Evolutionary conservation across 768 basidiomycete genomes (phyloP).

Genomic region (Hysterangium stoloniferum): DNA sequence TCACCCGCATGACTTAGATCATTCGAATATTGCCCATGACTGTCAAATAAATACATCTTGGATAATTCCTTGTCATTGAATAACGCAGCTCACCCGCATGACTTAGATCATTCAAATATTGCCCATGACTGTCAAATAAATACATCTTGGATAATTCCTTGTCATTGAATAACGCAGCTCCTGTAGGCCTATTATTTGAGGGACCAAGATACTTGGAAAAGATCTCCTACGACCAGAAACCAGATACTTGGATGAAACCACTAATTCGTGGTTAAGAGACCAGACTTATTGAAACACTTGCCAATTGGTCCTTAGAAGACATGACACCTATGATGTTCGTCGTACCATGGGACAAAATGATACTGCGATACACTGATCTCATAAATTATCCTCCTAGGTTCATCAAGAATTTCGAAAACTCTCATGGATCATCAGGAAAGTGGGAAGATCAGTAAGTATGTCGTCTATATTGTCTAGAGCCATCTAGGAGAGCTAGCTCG

Average conservation of each 20-base stretch:
- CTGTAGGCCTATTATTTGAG: slow-evolving; percentile 62
- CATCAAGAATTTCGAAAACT: slow-evolving; percentile 57
- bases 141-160: neutral
- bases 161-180: neutral
- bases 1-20: too few relatives aligned
- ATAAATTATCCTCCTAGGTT: slow-evolving; percentile 46
- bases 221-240: slow-evolving; percentile 53
- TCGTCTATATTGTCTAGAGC: neutral
- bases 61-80: neutral
- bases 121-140: slow-evolving; percentile 33
- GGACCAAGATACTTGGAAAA: slow-evolving; percentile 67
- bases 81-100: too few relatives aligned
- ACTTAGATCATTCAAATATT: too few relatives aligned
- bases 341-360: neutral
- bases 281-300: slow-evolving; percentile 56
- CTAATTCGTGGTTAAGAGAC: slow-evolving; percentile 56
- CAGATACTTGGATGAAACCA: slow-evolving; percentile 70
- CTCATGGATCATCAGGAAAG: too few relatives aligned
- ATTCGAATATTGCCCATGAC: slow-evolving; percentile 50
- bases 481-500: too few relatives aligned
- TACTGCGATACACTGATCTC: slow-evolving; percentile 7
- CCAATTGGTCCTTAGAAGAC: slow-evolving; percentile 72
- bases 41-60: slow-evolving; percentile 21
- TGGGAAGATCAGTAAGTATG: slow-evolving; percentile 36
- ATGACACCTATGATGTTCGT: slow-evolving; percentile 65